Base-by-base conservation (phyloP, 2,329 filamentous ascomycete species). In the Trichoderma gracile region DNA sequence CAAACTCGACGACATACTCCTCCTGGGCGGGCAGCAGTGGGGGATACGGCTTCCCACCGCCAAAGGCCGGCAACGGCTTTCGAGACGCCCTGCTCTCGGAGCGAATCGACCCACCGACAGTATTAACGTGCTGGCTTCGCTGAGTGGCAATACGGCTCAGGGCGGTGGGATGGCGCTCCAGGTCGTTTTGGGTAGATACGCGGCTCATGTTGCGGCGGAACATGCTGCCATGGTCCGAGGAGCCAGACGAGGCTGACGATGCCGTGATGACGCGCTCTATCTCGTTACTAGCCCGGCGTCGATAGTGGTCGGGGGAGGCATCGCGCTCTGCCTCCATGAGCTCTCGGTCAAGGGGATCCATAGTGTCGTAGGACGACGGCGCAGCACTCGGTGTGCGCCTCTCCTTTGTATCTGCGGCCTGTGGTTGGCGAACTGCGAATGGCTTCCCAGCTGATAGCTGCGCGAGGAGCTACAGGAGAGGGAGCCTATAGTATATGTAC, bases 1-100 rank as follows among this genome's bases (percentile, higher is more conserved):
- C 89, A 72, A 96, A 97, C 75, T 92, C 90, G 49, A 93, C 90
- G 0, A 93, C 89, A 72, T 93, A 94, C 68, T 91, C 86, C 70
- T 93, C 90, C 69, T 84, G 82, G 15, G 87, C 85, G 2, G 90
- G 89, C 47, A 93, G 74, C 0, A 79, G 81, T 3, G 90, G 90
- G 3, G 91, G 91, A 71, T 86, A 92, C 0, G 87, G 81, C 77
- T 92, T 93, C n/a, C 88, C 89, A 62, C 81, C 86, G 42, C 90
- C 90, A 74, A 93, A 91, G 7, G 78, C 76, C 1, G 90, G 90
- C 63, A 93, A 73, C 0, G 89, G 87, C 71, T 78, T 86, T 62
- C 73, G 80, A 5, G 81, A 85, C 55, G 84, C 80, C 55, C 84
- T 78, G 56, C 75, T 78, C 62, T 71, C 71, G 67, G 74, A 75